Evolutionary conservation across 768 basidiomycete species (phyloP).

Genomic region (Sistotremastrum niveocremeum): DNA sequence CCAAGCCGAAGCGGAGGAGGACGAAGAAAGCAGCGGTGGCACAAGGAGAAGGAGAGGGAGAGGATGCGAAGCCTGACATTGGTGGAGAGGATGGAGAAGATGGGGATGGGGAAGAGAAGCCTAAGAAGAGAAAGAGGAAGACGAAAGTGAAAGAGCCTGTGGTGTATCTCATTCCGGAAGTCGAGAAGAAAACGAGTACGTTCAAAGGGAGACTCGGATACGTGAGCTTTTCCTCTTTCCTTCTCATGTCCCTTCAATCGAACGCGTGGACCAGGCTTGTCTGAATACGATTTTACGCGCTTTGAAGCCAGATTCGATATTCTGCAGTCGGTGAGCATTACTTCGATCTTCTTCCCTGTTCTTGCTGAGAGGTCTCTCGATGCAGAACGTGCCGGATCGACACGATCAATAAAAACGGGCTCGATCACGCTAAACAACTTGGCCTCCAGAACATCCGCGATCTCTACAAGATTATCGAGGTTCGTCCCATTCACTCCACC

Average conservation of each 20-base stretch:
- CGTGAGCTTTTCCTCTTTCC: conserved; percentile 9
- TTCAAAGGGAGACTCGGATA: conserved; percentile 55
- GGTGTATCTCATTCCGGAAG: conserved; percentile 56
- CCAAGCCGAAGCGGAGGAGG: too few relatives aligned
- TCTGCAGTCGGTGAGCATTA: conserved; percentile 58
- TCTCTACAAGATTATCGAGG: conserved; percentile 54
- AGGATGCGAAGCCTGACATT: too few relatives aligned
- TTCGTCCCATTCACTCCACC: conserved; percentile 2
- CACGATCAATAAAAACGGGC: conserved; percentile 66
- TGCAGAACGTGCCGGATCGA: conserved; percentile 42
- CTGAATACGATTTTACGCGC: conserved; percentile 72
- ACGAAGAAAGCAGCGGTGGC: too few relatives aligned
- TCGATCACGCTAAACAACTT: conserved; percentile 71
- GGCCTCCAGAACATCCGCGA: conserved; percentile 66
- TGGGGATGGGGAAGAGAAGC: not conserved
- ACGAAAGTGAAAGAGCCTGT: conserved; percentile 31
- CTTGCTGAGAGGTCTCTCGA: not conserved
- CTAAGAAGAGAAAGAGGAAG: conserved; percentile 18
- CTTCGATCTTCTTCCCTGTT: conserved; percentile 22
- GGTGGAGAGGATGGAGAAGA: conserved; percentile 2
- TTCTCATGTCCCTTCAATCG: conserved; percentile 8
- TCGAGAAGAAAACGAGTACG: conserved; percentile 48
- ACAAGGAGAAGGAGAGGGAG: too few relatives aligned
- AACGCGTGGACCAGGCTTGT: conserved; percentile 55
- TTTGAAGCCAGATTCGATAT: conserved; percentile 54